Evolutionary conservation across 257 asterid species (phyloP), one percentile per base, ranked within the genome.

Genomic region (Fraxinus quadrangulata): DNA sequence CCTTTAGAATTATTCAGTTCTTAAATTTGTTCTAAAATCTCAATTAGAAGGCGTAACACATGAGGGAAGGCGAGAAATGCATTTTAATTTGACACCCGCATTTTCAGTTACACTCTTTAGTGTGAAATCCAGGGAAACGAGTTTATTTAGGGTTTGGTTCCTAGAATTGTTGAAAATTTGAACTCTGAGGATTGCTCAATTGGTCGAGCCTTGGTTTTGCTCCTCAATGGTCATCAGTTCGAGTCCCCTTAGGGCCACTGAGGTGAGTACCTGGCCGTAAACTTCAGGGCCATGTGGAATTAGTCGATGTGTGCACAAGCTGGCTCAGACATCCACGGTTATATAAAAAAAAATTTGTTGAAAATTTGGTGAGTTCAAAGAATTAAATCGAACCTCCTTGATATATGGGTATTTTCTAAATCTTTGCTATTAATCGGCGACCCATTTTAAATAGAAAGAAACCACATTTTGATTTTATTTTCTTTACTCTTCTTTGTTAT

Each of bases 391-490:
- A n/a, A 24, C 26, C 13, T 9, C 21, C 28, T 36, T 37, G 51
- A 37, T 37, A 17, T 47, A 26, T 40, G 36, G 49, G 71, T 42
- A 23, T 1, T 31, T 26, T 30, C 42, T n/a, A 45, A 23, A 26
- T 30, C n/a, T 49, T n/a, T 28, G 40, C 37, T 26, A 31, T 65
- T 34, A 75, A 26, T 37, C 34, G 54, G 39, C 9, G 37, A 61
- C 72, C 70, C 63, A 13, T 47, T 26, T 21, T 47, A 49, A 69
- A 74, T 36, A 34, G 21, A 75, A 31, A 72, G 79, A 59, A 17
- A 54, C 7, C 65, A n/a, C 26, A 1, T 17, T 51, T 51, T 17
- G 6, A 4, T 54, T 54, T 19, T 54, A 0, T 17, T 66, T 65
- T 63, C 33, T 31, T 2, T 19, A 30, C 33, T 19, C 56, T 19